Evolutionary conservation across 768 basidiomycete genomes (phyloP).

Genomic region (Nidula microcarpa): DNA sequence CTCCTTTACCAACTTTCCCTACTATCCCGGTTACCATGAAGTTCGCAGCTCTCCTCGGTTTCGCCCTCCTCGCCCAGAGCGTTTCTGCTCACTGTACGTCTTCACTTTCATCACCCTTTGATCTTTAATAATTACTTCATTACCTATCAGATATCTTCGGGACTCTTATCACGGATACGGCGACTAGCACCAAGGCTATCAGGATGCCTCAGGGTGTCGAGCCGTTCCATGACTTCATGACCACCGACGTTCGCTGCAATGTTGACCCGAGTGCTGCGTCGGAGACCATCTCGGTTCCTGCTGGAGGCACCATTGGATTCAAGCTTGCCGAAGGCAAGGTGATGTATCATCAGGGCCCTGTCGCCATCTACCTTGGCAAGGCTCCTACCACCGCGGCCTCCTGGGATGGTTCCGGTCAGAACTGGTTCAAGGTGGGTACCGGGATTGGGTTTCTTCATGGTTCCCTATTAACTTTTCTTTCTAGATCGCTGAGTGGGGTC

Average conservation of each 20-base stretch:
- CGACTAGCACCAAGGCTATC: background rate
- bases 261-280: background rate
- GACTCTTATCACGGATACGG: background rate
- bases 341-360: background rate
- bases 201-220: background rate
- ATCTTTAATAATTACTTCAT: background rate
- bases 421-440: background rate
- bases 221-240: background rate
- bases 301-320: background rate
- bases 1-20: background rate
- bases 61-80: constrained; percentile 6
- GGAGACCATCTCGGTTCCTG: background rate
- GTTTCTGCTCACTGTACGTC: constrained; percentile 7
- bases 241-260: background rate
- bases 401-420: background rate
- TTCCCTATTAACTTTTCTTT: background rate
- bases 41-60: constrained; percentile 2
- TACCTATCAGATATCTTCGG: background rate
- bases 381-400: background rate
- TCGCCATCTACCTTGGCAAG: background rate
- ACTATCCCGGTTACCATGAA: background rate
- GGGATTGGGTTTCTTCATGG: background rate
- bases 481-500: background rate
- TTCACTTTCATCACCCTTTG: background rate
- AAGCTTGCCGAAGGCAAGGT: background rate